Evolutionary conservation across 2,329 filamentous ascomycete genomes (phyloP).

Genomic region (Albophoma yamanashiensis): DNA sequence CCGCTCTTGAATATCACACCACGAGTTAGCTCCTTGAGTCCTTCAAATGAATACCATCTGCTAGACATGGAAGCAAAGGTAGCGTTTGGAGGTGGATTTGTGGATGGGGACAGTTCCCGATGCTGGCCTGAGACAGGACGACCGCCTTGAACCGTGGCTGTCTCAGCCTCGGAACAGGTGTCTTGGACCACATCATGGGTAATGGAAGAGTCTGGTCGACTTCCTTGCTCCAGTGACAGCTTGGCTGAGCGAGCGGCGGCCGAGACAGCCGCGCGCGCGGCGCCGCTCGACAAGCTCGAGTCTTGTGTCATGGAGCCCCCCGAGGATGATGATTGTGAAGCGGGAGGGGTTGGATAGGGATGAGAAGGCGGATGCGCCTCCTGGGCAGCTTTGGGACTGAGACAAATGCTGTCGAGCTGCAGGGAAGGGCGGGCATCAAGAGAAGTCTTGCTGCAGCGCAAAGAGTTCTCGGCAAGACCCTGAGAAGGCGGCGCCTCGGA

Average conservation of each 20-base stretch:
- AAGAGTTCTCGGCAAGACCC: constrained; percentile 14
- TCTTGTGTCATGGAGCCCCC: constrained; percentile 18
- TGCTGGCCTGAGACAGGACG: constrained; percentile 1
- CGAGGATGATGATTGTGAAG: constrained; percentile 34
- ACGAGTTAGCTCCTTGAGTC: constrained; percentile 83
- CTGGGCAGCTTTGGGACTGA: constrained; percentile 11
- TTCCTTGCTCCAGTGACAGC: constrained; percentile 1
- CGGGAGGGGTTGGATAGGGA: constrained; percentile 47
- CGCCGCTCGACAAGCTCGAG: constrained; percentile 12
- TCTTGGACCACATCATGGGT: constrained; percentile 1
- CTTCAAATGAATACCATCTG: constrained; percentile 54
- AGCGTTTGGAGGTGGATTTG: constrained; percentile 36
- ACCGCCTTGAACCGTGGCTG: neutral
- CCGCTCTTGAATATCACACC: constrained; percentile 71
- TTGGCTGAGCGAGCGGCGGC: constrained; percentile 6
- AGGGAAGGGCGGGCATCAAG: constrained; percentile 4
- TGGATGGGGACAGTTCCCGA: constrained; percentile 19
- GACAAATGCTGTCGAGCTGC: constrained; percentile 9
- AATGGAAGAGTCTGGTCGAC: constrained; percentile 1
- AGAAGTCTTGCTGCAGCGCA: constrained; percentile 11
- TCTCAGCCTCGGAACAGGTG: neutral
- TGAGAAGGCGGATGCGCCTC: constrained; percentile 16
- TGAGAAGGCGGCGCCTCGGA: constrained; percentile 18
- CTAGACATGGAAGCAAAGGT: constrained; percentile 26
- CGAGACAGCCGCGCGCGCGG: constrained; percentile 12